Percentiles rank a stretch among this genome's conserved stretches.
Evolutionary conservation across 179 eudicot genomes (phyloP).

Genomic region (Vitellaria paradoxa): DNA sequence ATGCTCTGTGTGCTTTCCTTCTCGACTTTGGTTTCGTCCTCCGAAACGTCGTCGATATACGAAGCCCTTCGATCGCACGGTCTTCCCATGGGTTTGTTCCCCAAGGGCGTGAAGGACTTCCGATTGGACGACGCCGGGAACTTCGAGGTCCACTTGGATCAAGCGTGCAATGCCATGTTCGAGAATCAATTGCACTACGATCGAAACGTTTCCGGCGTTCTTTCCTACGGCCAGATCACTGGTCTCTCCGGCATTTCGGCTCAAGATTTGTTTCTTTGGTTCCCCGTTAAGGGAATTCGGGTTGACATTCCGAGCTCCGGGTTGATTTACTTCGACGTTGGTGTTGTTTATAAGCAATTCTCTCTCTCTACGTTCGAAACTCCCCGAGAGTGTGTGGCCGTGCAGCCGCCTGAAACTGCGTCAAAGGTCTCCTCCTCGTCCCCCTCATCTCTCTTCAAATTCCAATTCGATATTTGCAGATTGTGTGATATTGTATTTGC

Average conservation of each 20-base stretch:
- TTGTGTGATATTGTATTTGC: neutral
- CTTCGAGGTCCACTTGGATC: constrained; percentile 58
- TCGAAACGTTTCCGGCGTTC: constrained; percentile 48
- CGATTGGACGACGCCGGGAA: constrained; percentile 39
- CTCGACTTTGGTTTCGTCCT: neutral
- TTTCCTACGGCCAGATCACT: constrained; percentile 55
- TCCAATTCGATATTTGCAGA: no score
- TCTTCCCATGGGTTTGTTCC: constrained; percentile 71
- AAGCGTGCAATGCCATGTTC: constrained; percentile 66
- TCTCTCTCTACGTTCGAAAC: constrained; percentile 67
- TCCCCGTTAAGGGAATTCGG: constrained; percentile 66
- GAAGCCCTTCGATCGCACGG: constrained; percentile 50
- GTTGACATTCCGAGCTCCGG: constrained; percentile 88
- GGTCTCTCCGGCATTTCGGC: constrained; percentile 69
- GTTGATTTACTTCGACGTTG: constrained; percentile 78
- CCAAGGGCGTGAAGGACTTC: constrained; percentile 62
- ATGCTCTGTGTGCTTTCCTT: constrained; percentile 14
- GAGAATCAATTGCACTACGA: constrained; percentile 78
- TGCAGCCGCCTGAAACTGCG: constrained; percentile 23
- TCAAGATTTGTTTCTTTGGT: constrained; percentile 83
- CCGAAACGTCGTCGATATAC: constrained; percentile 46
- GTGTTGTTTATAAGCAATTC: constrained; percentile 78
- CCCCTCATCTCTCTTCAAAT: neutral
- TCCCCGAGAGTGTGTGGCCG: constrained; percentile 67
- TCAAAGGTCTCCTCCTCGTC: constrained; percentile 28